Evolutionary conservation across 2,329 filamentous ascomycete genomes (phyloP), one percentile per base, ranked within the genome.

Genomic region (Cercospora brassicicola): DNA sequence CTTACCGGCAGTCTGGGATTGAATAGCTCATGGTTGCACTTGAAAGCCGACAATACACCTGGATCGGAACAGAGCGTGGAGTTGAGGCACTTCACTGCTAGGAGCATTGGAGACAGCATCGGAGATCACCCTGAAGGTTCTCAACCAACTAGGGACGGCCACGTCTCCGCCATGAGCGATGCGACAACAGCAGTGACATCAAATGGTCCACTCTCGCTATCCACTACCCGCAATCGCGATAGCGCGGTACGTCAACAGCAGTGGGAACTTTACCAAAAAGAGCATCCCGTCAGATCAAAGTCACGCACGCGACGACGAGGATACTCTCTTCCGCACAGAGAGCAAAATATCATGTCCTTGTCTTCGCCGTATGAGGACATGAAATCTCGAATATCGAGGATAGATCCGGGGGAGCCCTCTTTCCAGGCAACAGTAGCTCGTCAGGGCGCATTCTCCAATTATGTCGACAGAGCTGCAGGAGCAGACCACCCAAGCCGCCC

Each of bases 371-470:
- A 23, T 20, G 30, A 45, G n/a, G 36, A 45, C 59, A 61, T 61
- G 59, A 61, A 61, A 61, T 28, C 36, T 26, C 59, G 59, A 33
- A 61, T 42, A n/a, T 61, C 59, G 9, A 61, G 59, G n/a, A 48
- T 61, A n/a, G 59, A 61, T 7, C 15, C 59, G 1, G 59, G 23
- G 20, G 10, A 15, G 31, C 39, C 59, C 7, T 61, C 18, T 4
- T 42, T 57, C 13, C 53, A 7, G 6, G 26, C 53, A 4, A 48
- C 59, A n/a, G 30, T 15, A 30, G n/a, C 31, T 61, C 56, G 36
- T 0, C 20, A n/a, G 23, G 36, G n/a, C 4, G 30, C 56, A 15
- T 36, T 36, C 33, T 23, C 56, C 20, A 31, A 20, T 36, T 31
- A 59, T 23, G 56, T 33, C 15, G 56, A 59, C 30, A 23, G 36